Conservation (phyloP, 805 yeast genomes). For the Scheffersomyces stipitis region DNA sequence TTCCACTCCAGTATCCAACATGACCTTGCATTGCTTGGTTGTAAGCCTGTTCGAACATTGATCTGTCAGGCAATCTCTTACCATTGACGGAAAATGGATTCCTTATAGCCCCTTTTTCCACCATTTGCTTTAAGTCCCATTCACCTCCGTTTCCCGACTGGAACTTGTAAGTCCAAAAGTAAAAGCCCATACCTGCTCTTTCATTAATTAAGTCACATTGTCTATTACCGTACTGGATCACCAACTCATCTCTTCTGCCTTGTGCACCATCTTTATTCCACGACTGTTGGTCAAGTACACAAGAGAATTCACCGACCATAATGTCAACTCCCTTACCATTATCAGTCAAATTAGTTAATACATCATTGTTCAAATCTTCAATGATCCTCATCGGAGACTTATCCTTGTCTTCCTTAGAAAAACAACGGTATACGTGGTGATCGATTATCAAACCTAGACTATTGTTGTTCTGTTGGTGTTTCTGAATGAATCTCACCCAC, state of each 20-base stretch:
- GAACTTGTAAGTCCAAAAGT: conserved; percentile 90
- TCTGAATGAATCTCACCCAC: conserved; percentile 68
- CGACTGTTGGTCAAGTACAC: conserved; percentile 74
- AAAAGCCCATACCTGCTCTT: conserved; percentile 68
- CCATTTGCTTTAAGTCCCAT: conserved; percentile 89
- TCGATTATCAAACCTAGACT: conserved; percentile 72
- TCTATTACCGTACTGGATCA: conserved; percentile 58
- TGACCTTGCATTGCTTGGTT: conserved; percentile 47
- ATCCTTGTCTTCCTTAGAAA: conserved; percentile 67
- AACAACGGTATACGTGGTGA: conserved; percentile 83
- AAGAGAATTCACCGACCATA: conserved; percentile 86
- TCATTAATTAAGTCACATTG: conserved; percentile 49
- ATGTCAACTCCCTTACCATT: conserved; percentile 57
- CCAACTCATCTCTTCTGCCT: conserved; percentile 51
- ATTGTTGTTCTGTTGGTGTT: conserved; percentile 34
- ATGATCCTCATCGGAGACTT: conserved; percentile 67
- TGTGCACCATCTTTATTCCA: conserved; percentile 59
- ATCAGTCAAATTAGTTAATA: conserved; percentile 49
- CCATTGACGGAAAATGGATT: conserved; percentile 21
- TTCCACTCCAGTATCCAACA: conserved; percentile 64
- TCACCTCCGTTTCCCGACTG: conserved; percentile 91
- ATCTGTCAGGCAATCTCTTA: conserved; percentile 37
- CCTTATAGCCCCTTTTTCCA: conserved; percentile 51
- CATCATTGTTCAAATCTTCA: conserved; percentile 50
- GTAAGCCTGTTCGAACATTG: conserved; percentile 40